phyloP scores from a whole-genome alignment of 2,329 filamentous ascomycete species.

The Lasiodiplodia hormozganensis region DNA sequence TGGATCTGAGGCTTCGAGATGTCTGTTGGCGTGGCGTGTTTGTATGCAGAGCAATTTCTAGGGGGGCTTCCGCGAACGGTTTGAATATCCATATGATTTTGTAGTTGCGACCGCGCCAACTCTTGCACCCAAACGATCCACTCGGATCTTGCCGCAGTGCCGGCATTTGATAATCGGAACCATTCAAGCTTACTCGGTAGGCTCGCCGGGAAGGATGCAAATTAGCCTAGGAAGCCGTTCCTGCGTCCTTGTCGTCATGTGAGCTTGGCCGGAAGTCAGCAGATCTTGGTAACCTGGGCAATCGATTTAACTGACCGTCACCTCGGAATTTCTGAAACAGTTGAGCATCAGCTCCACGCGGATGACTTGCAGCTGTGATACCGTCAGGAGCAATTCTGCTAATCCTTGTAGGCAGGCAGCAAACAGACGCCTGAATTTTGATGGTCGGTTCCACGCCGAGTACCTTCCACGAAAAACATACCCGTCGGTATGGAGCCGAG shows the following conservation, averaged over 20 bases:
- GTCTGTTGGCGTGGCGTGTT: too few relatives aligned
- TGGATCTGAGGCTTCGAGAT: too few relatives aligned
- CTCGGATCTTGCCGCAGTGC: neutral
- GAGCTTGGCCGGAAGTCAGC: slow-evolving; percentile 2
- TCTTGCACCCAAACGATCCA: too few relatives aligned
- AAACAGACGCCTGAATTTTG: neutral
- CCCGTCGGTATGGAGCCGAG: neutral
- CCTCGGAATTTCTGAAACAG: neutral
- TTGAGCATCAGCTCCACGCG: neutral
- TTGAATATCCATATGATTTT: too few relatives aligned
- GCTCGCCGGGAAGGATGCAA: neutral
- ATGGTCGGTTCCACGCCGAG: neutral
- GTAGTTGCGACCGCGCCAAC: too few relatives aligned
- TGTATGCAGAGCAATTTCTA: too few relatives aligned
- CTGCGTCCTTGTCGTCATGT: neutral
- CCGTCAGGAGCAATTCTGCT: neutral
- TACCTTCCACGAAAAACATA: neutral
- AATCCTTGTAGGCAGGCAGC: neutral
- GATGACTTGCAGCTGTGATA: neutral
- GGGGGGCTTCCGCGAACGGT: too few relatives aligned
- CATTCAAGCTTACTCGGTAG: neutral
- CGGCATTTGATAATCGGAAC: neutral
- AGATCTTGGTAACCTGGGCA: neutral
- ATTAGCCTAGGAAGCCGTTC: neutral
- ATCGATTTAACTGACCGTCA: neutral